Evolutionary conservation across 2,329 filamentous ascomycete genomes (phyloP).

Genomic region (Cordyceps farinosa): DNA sequence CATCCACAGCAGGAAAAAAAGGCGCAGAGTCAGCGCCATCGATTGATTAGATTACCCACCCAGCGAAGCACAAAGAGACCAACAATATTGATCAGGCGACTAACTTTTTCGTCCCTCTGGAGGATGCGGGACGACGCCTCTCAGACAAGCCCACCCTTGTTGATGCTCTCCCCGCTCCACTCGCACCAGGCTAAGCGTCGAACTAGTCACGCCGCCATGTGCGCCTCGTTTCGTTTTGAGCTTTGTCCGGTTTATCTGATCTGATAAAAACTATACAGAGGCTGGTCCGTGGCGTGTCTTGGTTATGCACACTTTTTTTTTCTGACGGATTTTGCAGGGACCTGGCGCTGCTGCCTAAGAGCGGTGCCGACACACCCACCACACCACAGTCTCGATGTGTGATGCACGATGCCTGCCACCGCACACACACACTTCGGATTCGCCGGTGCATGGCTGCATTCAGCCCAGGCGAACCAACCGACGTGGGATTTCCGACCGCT

Average conservation of each 20-base stretch:
- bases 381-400: not conserved
- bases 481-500: not conserved
- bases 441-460: not conserved
- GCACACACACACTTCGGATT: not conserved
- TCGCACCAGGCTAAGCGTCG: not conserved
- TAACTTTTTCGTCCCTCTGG: not conserved
- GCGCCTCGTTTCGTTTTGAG: constrained; percentile 10
- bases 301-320: not conserved
- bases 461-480: not conserved
- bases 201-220: not conserved
- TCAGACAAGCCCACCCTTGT: not conserved
- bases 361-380: too few relatives aligned
- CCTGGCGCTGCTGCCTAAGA: not conserved
- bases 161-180: constrained; percentile 6
- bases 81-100: constrained; percentile 3
- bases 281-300: not conserved
- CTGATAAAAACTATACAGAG: not conserved
- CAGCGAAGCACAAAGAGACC: not conserved
- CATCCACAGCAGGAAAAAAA: not conserved
- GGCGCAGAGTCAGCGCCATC: not conserved
- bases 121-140: not conserved
- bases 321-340: not conserved
- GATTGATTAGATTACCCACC: constrained; percentile 18
- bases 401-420: not conserved
- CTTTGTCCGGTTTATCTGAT: constrained; percentile 13